Evolutionary conservation across 2,329 filamentous ascomycete species (phyloP).

Genomic region (Fusarium newnesense): DNA sequence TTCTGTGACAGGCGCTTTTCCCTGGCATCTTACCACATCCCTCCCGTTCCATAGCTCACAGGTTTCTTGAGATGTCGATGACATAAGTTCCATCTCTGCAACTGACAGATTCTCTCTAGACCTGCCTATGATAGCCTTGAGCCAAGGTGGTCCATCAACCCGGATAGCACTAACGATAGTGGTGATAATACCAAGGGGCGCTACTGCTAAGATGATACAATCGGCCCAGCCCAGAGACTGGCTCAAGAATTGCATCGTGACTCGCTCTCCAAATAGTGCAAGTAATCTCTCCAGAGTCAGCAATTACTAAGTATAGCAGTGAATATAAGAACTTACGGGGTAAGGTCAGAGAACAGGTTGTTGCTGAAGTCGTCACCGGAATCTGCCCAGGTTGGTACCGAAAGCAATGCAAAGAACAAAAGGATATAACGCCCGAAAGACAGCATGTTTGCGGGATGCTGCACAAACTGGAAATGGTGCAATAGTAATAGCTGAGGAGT

Average conservation of each 20-base stretch:
- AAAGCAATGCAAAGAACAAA: no score
- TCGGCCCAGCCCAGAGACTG: conserved; percentile 54
- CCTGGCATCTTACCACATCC: conserved; percentile 43
- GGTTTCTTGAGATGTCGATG: conserved; percentile 55
- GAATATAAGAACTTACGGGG: background rate
- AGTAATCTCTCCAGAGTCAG: background rate
- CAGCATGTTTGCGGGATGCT: no score
- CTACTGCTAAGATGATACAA: conserved; percentile 58
- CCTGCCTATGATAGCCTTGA: conserved; percentile 57
- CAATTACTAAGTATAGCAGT: background rate
- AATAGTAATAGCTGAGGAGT: no score
- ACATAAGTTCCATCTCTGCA: conserved; percentile 56
- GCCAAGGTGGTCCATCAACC: conserved; percentile 54
- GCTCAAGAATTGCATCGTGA: conserved; percentile 60
- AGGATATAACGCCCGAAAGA: no score
- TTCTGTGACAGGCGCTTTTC: background rate
- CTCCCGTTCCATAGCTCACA: conserved; percentile 58
- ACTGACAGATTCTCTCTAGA: conserved; percentile 54
- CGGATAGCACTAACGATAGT: conserved; percentile 56
- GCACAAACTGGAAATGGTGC: no score
- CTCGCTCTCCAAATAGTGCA: conserved; percentile 55
- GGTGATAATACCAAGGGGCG: conserved; percentile 58
- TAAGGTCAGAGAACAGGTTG: background rate
- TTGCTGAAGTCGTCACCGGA: conserved; percentile 5
- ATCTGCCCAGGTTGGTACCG: background rate